phyloP scores from a whole-genome alignment of 768 basidiomycete genomes.

The Russula vinacea region DNA sequence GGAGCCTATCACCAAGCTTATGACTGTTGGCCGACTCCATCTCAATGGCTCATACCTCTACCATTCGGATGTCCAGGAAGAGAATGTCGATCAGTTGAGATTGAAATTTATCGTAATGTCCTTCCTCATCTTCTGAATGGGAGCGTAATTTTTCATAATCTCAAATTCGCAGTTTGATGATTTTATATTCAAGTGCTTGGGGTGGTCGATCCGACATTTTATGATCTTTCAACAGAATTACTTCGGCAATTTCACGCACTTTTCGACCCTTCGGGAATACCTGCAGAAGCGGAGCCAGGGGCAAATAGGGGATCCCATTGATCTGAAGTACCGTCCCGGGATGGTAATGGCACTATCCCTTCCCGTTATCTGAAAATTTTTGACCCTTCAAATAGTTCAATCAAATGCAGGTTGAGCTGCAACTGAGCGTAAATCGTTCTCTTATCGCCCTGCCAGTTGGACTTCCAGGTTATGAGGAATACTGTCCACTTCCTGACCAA shows the following conservation, averaged over 20 bases:
- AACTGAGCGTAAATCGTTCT: conserved; percentile 50
- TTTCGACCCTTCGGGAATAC: conserved; percentile 84
- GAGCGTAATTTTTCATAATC: background rate
- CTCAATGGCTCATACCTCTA: conserved; percentile 73
- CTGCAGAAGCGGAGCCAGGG: conserved; percentile 60
- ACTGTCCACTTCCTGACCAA: conserved; percentile 31
- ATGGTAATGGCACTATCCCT: conserved; percentile 48
- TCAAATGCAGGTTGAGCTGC: conserved; percentile 70
- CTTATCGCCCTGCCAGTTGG: conserved; percentile 64
- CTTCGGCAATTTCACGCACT: conserved; percentile 90
- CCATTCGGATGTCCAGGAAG: conserved; percentile 60
- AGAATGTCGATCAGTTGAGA: conserved; percentile 75
- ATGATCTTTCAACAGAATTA: conserved; percentile 93
- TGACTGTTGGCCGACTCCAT: conserved; percentile 53
- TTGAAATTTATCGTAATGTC: conserved; percentile 58
- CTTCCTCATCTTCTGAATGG: conserved; percentile 8
- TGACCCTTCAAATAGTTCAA: conserved; percentile 56
- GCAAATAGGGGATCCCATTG: conserved; percentile 77
- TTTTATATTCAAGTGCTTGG: conserved; percentile 64
- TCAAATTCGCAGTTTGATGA: conserved; percentile 44
- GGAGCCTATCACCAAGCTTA: conserved; percentile 57
- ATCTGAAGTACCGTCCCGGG: conserved; percentile 73
- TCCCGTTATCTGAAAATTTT: background rate
- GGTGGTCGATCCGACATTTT: conserved; percentile 86
- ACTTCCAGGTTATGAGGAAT: conserved; percentile 57